Evolutionary conservation across 2,329 filamentous ascomycete species (phyloP).

Genomic region (Alternaria triticimaculans): DNA sequence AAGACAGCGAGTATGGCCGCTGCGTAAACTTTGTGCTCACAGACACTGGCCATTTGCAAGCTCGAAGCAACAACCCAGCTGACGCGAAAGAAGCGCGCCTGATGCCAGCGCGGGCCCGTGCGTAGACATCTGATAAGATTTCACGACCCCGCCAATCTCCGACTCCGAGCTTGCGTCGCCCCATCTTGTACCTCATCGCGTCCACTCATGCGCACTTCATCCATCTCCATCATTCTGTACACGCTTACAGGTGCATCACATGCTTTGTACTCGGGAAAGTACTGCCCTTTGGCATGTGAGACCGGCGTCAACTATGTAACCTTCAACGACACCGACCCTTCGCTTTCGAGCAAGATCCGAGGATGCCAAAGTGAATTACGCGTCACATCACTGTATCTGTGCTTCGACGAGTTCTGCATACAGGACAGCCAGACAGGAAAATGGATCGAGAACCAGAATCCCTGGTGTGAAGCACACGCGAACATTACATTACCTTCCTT

Average conservation of each 20-base stretch:
- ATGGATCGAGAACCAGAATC: constrained; percentile 26
- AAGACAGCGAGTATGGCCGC: neutral
- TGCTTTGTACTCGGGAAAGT: constrained; percentile 28
- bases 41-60: neutral
- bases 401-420: constrained; percentile 34
- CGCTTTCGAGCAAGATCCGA: constrained; percentile 33
- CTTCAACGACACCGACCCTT: constrained; percentile 41
- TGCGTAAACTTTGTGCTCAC: neutral
- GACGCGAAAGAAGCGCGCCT: neutral
- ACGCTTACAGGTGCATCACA: constrained; percentile 11
- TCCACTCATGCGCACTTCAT: constrained; percentile 25
- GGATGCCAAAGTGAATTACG: constrained; percentile 36
- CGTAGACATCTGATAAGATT: constrained; percentile 33
- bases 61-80: neutral
- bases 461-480: constrained; percentile 31
- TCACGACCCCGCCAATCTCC: constrained; percentile 21
- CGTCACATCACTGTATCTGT: constrained; percentile 39
- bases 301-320: constrained; percentile 36
- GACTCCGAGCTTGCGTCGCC: constrained; percentile 18
- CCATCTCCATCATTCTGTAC: constrained; percentile 10
- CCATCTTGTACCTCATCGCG: constrained; percentile 9
- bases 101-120: constrained; percentile 5
- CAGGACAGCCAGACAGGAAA: constrained; percentile 16
- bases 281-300: constrained; percentile 41
- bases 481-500: constrained; percentile 35